Evolutionary conservation across 495 filamentous ascomycete genomes (phyloP).

Genomic region (Aspergillus nanangensis): DNA sequence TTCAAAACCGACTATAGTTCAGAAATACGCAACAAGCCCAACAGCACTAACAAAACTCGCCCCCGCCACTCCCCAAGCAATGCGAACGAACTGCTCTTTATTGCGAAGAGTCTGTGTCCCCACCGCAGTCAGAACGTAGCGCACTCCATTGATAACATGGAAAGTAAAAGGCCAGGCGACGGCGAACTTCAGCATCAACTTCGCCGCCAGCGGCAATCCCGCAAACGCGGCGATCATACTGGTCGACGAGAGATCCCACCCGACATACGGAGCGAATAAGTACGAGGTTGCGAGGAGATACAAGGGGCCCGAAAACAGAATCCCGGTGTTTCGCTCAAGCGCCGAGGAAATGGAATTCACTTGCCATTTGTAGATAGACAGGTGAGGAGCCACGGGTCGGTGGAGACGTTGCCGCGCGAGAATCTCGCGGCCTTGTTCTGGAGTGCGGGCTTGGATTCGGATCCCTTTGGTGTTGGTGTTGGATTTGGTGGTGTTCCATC

Average conservation of each 20-base stretch:
- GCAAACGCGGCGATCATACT: conserved; percentile 64
- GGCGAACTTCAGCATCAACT: conserved; percentile 56
- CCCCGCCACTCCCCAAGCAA: too few relatives aligned
- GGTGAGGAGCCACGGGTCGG: conserved; percentile 75
- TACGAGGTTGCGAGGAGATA: conserved; percentile 73
- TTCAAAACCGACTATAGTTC: too few relatives aligned
- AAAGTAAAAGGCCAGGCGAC: conserved; percentile 2
- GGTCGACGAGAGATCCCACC: conserved; percentile 67
- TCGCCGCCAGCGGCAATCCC: conserved; percentile 53
- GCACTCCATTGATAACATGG: not conserved
- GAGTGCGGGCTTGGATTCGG: too few relatives aligned
- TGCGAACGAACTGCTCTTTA: too few relatives aligned
- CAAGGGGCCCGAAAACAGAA: conserved; percentile 39
- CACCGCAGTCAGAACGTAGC: too few relatives aligned
- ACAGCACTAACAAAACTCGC: too few relatives aligned
- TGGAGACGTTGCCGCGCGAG: conserved; percentile 68
- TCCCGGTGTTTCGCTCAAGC: conserved; percentile 61
- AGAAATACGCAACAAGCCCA: too few relatives aligned
- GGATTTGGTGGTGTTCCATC: too few relatives aligned
- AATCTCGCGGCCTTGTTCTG: conserved; percentile 41
- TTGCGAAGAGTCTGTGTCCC: too few relatives aligned
- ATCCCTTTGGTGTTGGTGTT: too few relatives aligned
- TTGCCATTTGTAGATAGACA: conserved; percentile 62
- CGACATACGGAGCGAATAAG: conserved; percentile 65
- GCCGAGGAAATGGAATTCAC: conserved; percentile 64